phyloP scores from a whole-genome alignment of 768 basidiomycete species.

The Podaxis sp. region DNA sequence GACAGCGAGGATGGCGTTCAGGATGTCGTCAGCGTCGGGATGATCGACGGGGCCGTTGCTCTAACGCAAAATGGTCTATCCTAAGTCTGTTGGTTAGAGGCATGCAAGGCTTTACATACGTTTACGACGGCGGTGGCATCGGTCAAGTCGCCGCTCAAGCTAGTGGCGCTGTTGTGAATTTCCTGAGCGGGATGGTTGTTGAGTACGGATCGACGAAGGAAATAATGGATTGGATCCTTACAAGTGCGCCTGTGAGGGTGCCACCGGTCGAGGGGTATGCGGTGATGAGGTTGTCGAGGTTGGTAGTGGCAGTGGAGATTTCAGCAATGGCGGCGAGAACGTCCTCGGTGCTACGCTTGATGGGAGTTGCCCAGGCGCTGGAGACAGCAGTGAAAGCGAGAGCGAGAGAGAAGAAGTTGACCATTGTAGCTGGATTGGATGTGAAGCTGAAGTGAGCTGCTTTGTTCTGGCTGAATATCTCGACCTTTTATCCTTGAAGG shows the following conservation, averaged over 20 bases:
- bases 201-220: not conserved
- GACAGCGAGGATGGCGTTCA: conserved; percentile 23
- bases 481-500: not conserved
- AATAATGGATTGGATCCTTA: conserved; percentile 4
- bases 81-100: not conserved
- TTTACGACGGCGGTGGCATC: conserved; percentile 26
- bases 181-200: not conserved
- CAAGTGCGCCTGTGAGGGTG: conserved; percentile 24
- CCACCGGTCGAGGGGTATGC: conserved; percentile 30
- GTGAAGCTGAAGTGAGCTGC: not conserved
- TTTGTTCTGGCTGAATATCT: not conserved
- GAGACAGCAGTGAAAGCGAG: not conserved
- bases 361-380: conserved; percentile 10
- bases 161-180: not conserved
- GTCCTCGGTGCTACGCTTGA: conserved; percentile 20
- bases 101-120: conserved; percentile 18
- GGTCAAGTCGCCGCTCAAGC: not conserved
- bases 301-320: conserved; percentile 24
- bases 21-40: conserved; percentile 25
- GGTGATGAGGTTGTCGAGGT: conserved; percentile 27
- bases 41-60: conserved; percentile 25
- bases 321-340: conserved; percentile 27
- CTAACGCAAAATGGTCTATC: conserved; percentile 14
- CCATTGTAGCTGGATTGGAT: not conserved
- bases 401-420: not conserved